phyloP scores from a whole-genome alignment of 2,329 filamentous ascomycete species.

The Zymoseptoria crescenta region DNA sequence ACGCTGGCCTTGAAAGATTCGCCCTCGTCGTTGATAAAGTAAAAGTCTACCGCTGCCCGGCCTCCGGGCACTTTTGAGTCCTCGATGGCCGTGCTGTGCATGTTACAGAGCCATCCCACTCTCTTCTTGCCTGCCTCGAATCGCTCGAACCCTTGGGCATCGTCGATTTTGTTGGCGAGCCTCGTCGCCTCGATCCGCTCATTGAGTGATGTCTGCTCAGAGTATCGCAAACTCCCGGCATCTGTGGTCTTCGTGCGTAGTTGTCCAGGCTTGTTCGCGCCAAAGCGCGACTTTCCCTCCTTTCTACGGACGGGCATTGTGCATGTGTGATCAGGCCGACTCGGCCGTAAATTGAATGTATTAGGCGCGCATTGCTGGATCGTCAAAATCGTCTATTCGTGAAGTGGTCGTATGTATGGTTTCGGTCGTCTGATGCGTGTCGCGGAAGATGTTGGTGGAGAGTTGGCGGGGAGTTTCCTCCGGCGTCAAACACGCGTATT shows the following conservation, averaged over 20 bases:
- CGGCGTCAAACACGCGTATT: neutral
- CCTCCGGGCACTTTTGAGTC: conserved; percentile 79
- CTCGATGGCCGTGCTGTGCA: conserved; percentile 79
- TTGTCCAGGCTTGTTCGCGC: conserved; percentile 25
- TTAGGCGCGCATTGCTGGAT: neutral
- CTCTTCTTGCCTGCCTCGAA: conserved; percentile 83
- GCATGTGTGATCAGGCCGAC: conserved; percentile 7
- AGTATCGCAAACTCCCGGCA: conserved; percentile 61
- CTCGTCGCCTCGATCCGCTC: conserved; percentile 83
- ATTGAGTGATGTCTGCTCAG: conserved; percentile 82
- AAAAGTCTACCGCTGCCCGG: conserved; percentile 86
- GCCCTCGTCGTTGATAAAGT: conserved; percentile 87
- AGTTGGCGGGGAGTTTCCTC: neutral
- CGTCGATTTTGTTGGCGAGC: conserved; percentile 83
- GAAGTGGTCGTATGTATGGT: neutral
- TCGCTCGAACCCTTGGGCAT: conserved; percentile 85
- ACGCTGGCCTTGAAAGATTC: conserved; percentile 92
- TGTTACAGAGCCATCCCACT: conserved; percentile 90
- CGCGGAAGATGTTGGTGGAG: neutral
- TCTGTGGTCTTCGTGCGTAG: conserved; percentile 67
- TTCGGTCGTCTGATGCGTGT: neutral
- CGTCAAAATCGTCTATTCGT: neutral
- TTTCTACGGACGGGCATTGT: conserved; percentile 40
- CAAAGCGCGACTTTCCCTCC: conserved; percentile 34
- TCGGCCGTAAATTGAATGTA: neutral